phyloP scores from a whole-genome alignment of 2,329 filamentous ascomycete species.

The Colletotrichum trifolii region DNA sequence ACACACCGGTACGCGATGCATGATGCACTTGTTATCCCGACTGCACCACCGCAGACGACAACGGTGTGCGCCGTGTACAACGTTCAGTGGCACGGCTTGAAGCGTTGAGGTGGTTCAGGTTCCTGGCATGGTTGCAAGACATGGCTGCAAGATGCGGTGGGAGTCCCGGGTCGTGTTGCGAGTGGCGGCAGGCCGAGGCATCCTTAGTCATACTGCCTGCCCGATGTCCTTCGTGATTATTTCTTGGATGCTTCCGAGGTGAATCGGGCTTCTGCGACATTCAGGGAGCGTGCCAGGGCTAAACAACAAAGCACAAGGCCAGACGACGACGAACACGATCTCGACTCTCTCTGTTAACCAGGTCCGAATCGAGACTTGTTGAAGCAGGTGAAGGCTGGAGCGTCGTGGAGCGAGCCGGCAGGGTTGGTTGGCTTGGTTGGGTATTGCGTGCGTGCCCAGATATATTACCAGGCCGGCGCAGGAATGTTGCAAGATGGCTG shows the following conservation, averaged over 20 bases:
- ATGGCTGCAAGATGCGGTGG: constrained; percentile 6
- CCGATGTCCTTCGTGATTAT: no score
- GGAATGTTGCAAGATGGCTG: constrained; percentile 12
- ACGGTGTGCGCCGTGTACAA: constrained; percentile 11
- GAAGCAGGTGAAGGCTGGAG: no score
- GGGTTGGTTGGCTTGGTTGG: no score
- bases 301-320: constrained; percentile 3
- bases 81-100: not conserved
- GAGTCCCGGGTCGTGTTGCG: not conserved
- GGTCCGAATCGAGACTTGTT: no score
- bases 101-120: not conserved
- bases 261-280: no score
- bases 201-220: no score
- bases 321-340: not conserved
- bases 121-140: constrained; percentile 2
- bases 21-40: not conserved
- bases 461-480: not conserved
- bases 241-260: no score
- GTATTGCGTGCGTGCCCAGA: no score
- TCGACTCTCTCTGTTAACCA: not conserved
- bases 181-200: not conserved
- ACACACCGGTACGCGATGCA: not conserved
- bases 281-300: constrained; percentile 1
- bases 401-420: no score
- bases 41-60: constrained; percentile 10